Percentiles rank a stretch among this genome's conserved stretches.
Conservation (phyloP, 768 basidiomycete genomes). For the Boletus edulis region DNA sequence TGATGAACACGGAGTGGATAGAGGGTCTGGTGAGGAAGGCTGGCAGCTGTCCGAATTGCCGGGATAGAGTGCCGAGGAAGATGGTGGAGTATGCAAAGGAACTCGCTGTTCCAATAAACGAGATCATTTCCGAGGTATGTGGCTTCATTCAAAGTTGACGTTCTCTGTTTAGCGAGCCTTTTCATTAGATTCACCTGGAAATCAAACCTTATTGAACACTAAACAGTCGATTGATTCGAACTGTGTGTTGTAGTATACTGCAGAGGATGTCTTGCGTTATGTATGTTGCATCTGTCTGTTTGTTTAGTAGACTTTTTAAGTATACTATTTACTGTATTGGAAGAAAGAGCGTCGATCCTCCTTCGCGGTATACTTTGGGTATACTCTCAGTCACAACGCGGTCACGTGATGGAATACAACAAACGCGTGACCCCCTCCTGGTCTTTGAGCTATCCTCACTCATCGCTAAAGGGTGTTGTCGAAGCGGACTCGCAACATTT, state of each 20-base stretch:
- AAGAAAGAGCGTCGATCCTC: too few relatives aligned
- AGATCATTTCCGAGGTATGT: conserved; percentile 30
- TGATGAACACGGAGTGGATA: conserved; percentile 31
- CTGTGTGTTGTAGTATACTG: conserved; percentile 1
- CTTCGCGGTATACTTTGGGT: too few relatives aligned
- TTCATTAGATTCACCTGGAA: conserved; percentile 24
- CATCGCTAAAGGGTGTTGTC: not conserved
- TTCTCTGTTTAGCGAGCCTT: not conserved
- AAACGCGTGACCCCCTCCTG: not conserved
- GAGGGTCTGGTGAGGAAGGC: conserved; percentile 29
- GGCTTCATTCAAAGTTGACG: not conserved
- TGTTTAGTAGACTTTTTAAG: not conserved
- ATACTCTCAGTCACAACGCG: not conserved
- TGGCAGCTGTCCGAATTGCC: conserved; percentile 29
- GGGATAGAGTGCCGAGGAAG: conserved; percentile 30
- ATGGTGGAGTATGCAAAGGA: conserved; percentile 31
- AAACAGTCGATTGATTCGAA: conserved; percentile 13
- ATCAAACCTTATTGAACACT: conserved; percentile 31
- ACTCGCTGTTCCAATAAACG: conserved; percentile 25
- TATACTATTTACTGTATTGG: not conserved
- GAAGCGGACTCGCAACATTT: not conserved
- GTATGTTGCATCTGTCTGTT: conserved; percentile 3
- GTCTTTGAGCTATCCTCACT: not conserved
- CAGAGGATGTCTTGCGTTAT: conserved; percentile 1
- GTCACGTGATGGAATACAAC: not conserved